Percentiles rank a stretch among this genome's conserved stretches.
Conservation (phyloP, 495 filamentous ascomycete genomes). For the Penicillium dipodomyicola region DNA sequence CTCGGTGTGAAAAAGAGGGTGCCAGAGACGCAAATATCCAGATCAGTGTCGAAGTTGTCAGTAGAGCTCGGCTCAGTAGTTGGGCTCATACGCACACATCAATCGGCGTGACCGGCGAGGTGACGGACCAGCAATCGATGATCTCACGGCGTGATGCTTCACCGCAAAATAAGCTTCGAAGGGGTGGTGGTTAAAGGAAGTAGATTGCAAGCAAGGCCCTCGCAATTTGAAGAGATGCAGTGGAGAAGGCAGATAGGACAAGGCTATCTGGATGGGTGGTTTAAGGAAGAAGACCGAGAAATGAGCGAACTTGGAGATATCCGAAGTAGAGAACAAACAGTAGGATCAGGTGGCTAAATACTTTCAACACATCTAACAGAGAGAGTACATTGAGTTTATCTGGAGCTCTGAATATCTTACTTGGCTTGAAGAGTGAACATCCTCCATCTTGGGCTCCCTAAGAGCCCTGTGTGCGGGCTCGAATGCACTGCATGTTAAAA, state of each 20-base stretch:
- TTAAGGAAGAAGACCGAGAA: neutral
- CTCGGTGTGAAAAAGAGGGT: neutral
- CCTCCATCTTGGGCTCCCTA: too few relatives aligned
- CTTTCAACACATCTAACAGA: neutral
- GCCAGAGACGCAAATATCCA: neutral
- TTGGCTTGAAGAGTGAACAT: too few relatives aligned
- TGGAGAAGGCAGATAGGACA: neutral
- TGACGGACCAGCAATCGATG: neutral
- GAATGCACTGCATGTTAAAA: too few relatives aligned
- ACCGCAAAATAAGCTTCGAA: neutral
- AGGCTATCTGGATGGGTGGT: neutral
- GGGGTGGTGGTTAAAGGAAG: neutral
- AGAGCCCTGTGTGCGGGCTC: too few relatives aligned
- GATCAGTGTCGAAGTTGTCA: neutral
- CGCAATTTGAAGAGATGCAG: neutral
- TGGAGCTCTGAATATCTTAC: neutral
- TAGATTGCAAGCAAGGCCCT: neutral
- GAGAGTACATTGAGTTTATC: neutral
- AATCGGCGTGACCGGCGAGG: neutral
- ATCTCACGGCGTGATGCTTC: neutral
- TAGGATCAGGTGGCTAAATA: neutral
- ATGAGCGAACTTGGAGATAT: neutral
- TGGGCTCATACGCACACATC: neutral
- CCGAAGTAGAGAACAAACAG: neutral
- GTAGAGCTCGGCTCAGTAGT: too few relatives aligned